These are phyloP conservation scores for Samsoniella hepiali DNA, from an alignment of 2,329 filamentous ascomycete genomes.

Conservation along the genomic window DNA sequence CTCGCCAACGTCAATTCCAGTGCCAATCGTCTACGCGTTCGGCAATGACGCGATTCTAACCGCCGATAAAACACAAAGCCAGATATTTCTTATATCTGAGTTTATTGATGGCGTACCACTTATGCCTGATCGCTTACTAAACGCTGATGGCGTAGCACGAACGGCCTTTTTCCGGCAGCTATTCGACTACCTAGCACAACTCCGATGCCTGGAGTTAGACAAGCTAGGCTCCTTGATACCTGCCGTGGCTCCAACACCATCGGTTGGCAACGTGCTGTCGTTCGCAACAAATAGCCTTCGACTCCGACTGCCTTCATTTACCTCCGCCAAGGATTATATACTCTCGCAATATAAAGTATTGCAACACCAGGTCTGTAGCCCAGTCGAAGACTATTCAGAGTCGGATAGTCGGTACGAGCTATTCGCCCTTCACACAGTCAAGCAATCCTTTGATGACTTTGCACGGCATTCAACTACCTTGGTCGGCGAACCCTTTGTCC, in stretches of 20 bases:
- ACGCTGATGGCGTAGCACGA: not conserved
- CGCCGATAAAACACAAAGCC: not conserved
- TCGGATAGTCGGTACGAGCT: not conserved
- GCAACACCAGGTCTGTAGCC: not conserved
- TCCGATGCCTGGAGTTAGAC: not conserved
- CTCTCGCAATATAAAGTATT: not conserved
- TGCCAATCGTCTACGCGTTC: not conserved
- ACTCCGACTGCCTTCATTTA: not conserved
- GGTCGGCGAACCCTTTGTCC: not conserved
- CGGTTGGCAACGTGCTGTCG: no score
- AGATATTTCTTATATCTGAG: not conserved
- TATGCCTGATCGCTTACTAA: not conserved
- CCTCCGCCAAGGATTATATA: not conserved
- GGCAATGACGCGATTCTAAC: not conserved
- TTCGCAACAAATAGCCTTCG: not conserved
- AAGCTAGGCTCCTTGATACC: not conserved
- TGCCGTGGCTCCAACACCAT: no score
- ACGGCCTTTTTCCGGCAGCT: not conserved
- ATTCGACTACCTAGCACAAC: not conserved
- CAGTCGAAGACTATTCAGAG: not conserved
- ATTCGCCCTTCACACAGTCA: not conserved
- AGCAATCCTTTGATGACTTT: no score
- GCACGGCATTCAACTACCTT: not conserved
- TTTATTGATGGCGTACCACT: not conserved
- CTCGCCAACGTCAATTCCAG: not conserved